Conservation (phyloP, 345 rosid species). For the Dipteronia sinensis region DNA sequence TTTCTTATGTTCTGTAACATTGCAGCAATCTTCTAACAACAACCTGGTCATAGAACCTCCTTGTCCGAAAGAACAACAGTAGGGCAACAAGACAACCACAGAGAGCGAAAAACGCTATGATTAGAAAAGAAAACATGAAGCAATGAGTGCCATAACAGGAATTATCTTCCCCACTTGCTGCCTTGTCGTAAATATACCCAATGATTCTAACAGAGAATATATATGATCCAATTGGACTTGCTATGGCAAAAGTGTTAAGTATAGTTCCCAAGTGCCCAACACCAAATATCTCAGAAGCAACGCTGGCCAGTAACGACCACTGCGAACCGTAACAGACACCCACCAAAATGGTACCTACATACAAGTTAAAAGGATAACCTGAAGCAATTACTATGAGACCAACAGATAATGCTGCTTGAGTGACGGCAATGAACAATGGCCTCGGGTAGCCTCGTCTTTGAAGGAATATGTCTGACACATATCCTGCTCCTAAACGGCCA, state of each 20-base stretch:
- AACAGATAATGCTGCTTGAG: slow-evolving; percentile 52
- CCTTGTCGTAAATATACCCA: slow-evolving; percentile 71
- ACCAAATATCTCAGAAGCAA: slow-evolving; percentile 74
- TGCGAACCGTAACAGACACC: slow-evolving; percentile 86
- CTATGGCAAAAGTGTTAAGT: slow-evolving; percentile 77
- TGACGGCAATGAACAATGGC: slow-evolving; percentile 71
- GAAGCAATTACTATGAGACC: slow-evolving; percentile 78
- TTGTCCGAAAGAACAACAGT: slow-evolving; percentile 56
- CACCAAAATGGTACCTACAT: slow-evolving; percentile 66
- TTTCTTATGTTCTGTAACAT: slow-evolving; percentile 7
- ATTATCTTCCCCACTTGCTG: slow-evolving; percentile 45
- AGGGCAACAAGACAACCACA: slow-evolving; percentile 60
- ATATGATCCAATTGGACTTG: slow-evolving; percentile 88
- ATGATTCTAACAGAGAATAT: slow-evolving; percentile 78
- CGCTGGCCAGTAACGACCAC: slow-evolving; percentile 88
- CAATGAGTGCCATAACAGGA: slow-evolving; percentile 68
- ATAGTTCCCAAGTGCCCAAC: slow-evolving; percentile 87
- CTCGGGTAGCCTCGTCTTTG: slow-evolving; percentile 70
- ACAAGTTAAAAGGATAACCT: slow-evolving; percentile 64
- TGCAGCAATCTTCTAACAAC: slow-evolving; percentile 46
- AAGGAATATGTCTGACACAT: slow-evolving; percentile 65
- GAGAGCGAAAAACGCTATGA: slow-evolving; percentile 69
- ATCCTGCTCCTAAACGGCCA: slow-evolving; percentile 88
- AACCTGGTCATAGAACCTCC: slow-evolving; percentile 53
- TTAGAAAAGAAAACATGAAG: slow-evolving; percentile 74